Conservation (phyloP, 345 rosid genomes). For the Brassica napus region DNA sequence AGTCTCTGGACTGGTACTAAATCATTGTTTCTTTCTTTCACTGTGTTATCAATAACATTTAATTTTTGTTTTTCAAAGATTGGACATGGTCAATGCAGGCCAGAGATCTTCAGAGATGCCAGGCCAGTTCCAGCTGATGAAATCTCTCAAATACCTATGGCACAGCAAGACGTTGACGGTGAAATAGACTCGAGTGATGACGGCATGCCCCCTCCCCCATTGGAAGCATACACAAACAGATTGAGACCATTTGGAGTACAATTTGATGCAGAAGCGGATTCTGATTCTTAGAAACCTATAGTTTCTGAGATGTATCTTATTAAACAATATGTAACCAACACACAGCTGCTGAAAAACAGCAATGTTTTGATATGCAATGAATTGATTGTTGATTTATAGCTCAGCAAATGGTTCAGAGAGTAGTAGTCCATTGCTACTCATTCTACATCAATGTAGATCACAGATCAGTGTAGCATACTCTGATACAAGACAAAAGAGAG, state of each 20-base stretch:
- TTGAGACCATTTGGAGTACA: constrained; percentile 51
- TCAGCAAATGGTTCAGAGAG: not conserved
- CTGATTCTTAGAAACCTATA: constrained; percentile 45
- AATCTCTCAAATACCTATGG: constrained; percentile 29
- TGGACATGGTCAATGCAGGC: constrained; percentile 41
- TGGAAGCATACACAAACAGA: constrained; percentile 82
- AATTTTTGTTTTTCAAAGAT: too few relatives aligned
- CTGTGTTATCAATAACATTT: too few relatives aligned
- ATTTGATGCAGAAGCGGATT: constrained; percentile 43
- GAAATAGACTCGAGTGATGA: constrained; percentile 52
- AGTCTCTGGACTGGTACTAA: constrained; percentile 66
- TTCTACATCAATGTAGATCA: not conserved
- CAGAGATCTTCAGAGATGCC: constrained; percentile 38
- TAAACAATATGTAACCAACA: constrained; percentile 29
- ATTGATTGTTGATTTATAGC: not conserved
- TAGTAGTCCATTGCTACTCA: not conserved
- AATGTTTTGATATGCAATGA: constrained; percentile 28
- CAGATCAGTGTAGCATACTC: constrained; percentile 14
- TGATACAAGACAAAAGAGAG: constrained; percentile 9
- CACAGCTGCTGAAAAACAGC: constrained; percentile 14
- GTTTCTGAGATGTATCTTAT: not conserved
- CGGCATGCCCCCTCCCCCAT: constrained; percentile 54
- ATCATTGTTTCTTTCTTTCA: too few relatives aligned
- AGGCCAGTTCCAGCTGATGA: constrained; percentile 35
- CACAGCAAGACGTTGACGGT: constrained; percentile 34